Evolutionary conservation across 2,329 filamentous ascomycete species (phyloP).

Genomic region (Bipolaris zeicola): DNA sequence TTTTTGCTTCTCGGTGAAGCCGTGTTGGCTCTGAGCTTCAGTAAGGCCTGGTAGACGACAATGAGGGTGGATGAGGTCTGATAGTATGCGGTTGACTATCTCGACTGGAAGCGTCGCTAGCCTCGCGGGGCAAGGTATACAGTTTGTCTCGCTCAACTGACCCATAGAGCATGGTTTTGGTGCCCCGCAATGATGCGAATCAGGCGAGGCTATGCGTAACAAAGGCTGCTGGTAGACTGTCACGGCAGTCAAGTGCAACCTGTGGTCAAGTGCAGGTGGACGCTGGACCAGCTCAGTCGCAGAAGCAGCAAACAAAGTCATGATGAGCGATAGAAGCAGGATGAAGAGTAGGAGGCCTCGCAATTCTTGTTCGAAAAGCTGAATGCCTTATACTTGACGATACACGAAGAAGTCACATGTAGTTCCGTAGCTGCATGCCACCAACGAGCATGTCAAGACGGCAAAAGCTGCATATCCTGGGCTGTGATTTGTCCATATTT

Average conservation of each 20-base stretch:
- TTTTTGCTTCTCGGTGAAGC: conserved; percentile 22
- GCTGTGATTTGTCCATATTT: conserved; percentile 10
- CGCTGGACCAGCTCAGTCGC: conserved; percentile 5
- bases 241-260: background rate
- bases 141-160: background rate
- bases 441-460: conserved; percentile 21
- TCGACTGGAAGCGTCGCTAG: conserved; percentile 37
- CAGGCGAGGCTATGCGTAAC: conserved; percentile 5
- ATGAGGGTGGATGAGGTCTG: conserved; percentile 35
- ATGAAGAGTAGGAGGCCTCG: background rate
- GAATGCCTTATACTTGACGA: conserved; percentile 11
- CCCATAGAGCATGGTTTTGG: background rate
- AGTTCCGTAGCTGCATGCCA: conserved; percentile 9
- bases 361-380: background rate
- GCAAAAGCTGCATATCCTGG: conserved; percentile 10
- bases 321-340: conserved; percentile 1
- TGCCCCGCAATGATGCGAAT: background rate
- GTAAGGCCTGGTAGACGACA: conserved; percentile 39
- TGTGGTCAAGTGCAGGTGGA: background rate
- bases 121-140: conserved; percentile 13
- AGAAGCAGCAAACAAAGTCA: conserved; percentile 9
- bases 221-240: conserved; percentile 9
- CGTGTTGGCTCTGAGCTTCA: conserved; percentile 32
- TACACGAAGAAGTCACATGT: conserved; percentile 25
- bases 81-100: conserved; percentile 36